These are phyloP conservation scores for Acephala macrosclerotiorum DNA, from an alignment of 2,329 filamentous ascomycete species.

Conservation along the genomic window DNA sequence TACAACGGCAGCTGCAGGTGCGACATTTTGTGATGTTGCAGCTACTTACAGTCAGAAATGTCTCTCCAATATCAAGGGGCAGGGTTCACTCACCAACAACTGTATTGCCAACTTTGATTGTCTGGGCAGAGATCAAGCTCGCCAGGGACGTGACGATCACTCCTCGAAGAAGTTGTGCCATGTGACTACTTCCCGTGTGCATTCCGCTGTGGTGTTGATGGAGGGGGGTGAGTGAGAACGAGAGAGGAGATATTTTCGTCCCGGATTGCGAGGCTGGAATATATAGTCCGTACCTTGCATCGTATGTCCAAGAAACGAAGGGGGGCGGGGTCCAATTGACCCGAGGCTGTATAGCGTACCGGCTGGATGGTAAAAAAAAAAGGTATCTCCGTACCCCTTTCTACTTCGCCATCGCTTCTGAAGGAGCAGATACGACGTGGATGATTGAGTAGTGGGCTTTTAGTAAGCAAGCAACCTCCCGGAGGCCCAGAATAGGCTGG, in stretches of 20 bases:
- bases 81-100: constrained; percentile 4
- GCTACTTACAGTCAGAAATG: neutral
- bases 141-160: constrained; percentile 11
- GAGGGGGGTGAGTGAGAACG: neutral
- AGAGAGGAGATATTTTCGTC: neutral
- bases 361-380: too few relatives aligned
- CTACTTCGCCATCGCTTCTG: neutral
- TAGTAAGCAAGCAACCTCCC: neutral
- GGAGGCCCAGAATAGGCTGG: neutral
- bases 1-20: constrained; percentile 14
- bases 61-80: neutral
- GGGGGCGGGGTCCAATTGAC: too few relatives aligned
- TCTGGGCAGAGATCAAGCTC: constrained; percentile 16
- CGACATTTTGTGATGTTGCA: constrained; percentile 9
- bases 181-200: constrained; percentile 4
- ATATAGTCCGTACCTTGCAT: too few relatives aligned
- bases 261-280: neutral
- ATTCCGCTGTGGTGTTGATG: neutral
- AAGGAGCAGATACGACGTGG: neutral
- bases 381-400: neutral
- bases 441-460: neutral
- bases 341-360: too few relatives aligned
- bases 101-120: constrained; percentile 8
- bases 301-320: too few relatives aligned
- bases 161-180: constrained; percentile 17